These are phyloP conservation scores for Lagenidium sp. DNA, from an alignment of 352 stramenopile genomes.

Conservation along the genomic window DNA sequence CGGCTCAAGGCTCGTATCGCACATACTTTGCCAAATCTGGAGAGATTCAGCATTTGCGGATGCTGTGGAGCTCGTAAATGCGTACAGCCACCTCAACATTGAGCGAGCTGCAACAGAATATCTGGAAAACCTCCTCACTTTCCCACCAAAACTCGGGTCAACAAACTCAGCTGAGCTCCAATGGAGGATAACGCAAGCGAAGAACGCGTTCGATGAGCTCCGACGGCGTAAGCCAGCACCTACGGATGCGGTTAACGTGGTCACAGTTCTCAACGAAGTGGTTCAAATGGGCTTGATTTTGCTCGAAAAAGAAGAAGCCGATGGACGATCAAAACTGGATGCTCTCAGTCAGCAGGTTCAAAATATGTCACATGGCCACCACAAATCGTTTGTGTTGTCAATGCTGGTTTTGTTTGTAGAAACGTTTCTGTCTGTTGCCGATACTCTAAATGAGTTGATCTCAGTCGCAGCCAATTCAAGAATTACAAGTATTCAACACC, in stretches of 20 bases:
- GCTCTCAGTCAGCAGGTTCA: too few relatives aligned
- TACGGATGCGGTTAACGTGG: background rate
- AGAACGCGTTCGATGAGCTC: background rate
- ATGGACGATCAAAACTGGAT: too few relatives aligned
- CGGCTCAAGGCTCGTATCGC: slow-evolving; percentile 33
- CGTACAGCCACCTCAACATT: slow-evolving; percentile 36
- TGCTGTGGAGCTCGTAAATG: slow-evolving; percentile 51
- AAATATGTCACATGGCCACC: background rate
- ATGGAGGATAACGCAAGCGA: background rate
- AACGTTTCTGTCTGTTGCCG: slow-evolving; percentile 9
- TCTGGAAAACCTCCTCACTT: slow-evolving; percentile 51
- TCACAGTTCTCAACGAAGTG: background rate
- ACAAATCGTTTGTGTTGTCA: background rate
- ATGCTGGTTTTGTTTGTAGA: slow-evolving; percentile 25
- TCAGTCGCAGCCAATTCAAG: too few relatives aligned
- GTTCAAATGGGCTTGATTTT: background rate
- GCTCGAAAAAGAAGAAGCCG: background rate
- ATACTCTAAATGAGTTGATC: too few relatives aligned
- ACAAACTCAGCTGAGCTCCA: too few relatives aligned
- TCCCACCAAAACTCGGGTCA: too few relatives aligned
- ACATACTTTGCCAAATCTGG: slow-evolving; percentile 48
- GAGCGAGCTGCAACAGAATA: slow-evolving; percentile 45
- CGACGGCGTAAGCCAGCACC: background rate
- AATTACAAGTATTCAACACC: too few relatives aligned
- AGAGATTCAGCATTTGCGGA: slow-evolving; percentile 37